These are phyloP conservation scores for Candida incommunis DNA, from an alignment of 805 yeast species.

Conservation along the genomic window DNA sequence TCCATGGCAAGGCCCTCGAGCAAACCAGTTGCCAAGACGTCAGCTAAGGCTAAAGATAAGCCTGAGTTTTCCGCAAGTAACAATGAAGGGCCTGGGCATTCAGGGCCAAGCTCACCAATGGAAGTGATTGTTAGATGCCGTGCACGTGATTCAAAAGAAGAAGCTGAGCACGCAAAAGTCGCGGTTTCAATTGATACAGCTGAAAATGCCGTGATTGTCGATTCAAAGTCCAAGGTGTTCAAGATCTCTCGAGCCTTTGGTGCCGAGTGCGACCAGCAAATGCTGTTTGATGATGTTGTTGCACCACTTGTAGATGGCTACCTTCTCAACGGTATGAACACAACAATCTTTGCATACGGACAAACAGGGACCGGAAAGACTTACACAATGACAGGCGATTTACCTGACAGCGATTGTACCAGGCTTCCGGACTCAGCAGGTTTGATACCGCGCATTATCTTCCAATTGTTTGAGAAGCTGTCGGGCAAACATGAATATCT, in stretches of 20 bases:
- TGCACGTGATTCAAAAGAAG: slow-evolving; percentile 36
- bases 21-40: too few relatives aligned
- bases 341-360: slow-evolving; percentile 67
- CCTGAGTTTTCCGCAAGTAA: too few relatives aligned
- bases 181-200: slow-evolving; percentile 35
- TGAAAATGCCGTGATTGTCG: slow-evolving; percentile 24
- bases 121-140: slow-evolving; percentile 42
- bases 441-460: slow-evolving; percentile 51
- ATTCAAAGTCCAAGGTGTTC: slow-evolving; percentile 30
- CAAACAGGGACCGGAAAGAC: slow-evolving; percentile 72
- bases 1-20: too few relatives aligned
- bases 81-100: too few relatives aligned
- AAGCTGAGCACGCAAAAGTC: slow-evolving; percentile 35
- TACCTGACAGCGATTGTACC: background rate
- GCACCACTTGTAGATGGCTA: slow-evolving; percentile 46
- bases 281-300: slow-evolving; percentile 36
- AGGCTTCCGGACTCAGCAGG: slow-evolving; percentile 21
- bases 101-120: too few relatives aligned
- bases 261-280: slow-evolving; percentile 49
- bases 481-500: slow-evolving; percentile 44
- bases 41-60: too few relatives aligned
- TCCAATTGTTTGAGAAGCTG: slow-evolving; percentile 36
- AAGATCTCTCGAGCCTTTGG: slow-evolving; percentile 61
- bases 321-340: slow-evolving; percentile 60
- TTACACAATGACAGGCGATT: slow-evolving; percentile 58